Evolutionary conservation across 495 filamentous ascomycete genomes (phyloP), one percentile per base, ranked within the genome.

Genomic region (Parathielavia hyrcaniae): DNA sequence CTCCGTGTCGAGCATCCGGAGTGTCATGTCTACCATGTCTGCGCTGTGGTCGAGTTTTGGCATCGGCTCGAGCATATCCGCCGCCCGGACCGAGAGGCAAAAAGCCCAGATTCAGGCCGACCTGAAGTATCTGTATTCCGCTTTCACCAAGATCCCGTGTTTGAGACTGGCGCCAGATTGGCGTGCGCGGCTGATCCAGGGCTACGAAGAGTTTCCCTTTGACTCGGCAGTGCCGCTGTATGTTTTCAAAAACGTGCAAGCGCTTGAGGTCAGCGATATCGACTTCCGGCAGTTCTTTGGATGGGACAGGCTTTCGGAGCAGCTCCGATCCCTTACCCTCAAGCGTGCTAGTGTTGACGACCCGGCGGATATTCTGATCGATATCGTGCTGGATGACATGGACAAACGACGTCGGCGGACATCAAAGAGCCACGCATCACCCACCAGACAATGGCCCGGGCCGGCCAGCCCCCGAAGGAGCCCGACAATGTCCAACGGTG

Each of bases 131-230:
- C 79, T 98, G 10, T 98, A 96, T 72, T 96, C 93, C 19, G 90
- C 93, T 55, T 97, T 97, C 71, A 98, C 93, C 66, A 98, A 98
- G 75, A 95, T 97, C 55, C 93, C 93, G 4, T 95, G 88, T 64
- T 77, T 98, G 44, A 84, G 86, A 55, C 76, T 98, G 50, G 83
- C 91, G 47, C 91, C 91, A 9, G 93, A 97, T 71, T 89, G 88
- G 72, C 88, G 89, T 49, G 90, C 91, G 38, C 84, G 86, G 43
- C 73, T 96, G 64, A 95, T 98, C 61, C 81, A 84, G 58, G 92
- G 91, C 34, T 97, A 91, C 67, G 93, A 98, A 71, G 93, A 97
- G 67, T 98, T 98, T 66, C 93, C 93, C 4, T 96, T 98, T 70
- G 93, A 98, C 68, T 93, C 89, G 40, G 93, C 93, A n/a, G 93